phyloP scores from a whole-genome alignment of 2,329 filamentous ascomycete genomes.

The Penicillium oxalicum region DNA sequence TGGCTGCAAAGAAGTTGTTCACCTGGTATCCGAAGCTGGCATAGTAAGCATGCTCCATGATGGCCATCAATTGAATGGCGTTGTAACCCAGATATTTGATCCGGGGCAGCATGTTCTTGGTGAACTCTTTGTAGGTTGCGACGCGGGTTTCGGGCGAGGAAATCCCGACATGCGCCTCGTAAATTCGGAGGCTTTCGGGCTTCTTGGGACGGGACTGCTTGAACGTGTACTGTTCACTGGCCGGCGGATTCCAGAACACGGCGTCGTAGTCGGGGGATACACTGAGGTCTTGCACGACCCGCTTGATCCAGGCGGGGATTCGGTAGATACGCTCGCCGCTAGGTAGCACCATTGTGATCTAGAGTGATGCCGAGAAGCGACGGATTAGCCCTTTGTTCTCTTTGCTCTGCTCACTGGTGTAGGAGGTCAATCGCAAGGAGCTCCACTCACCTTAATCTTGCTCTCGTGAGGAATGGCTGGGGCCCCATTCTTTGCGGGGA shows the following conservation, averaged over 20 bases:
- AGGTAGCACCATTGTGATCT: conserved; percentile 80
- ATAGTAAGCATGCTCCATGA: conserved; percentile 99
- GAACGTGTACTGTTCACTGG: conserved; percentile 70
- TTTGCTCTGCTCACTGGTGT: too few relatives aligned
- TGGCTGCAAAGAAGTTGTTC: conserved; percentile 97
- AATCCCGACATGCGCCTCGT: conserved; percentile 98
- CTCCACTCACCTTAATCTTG: conserved; percentile 73
- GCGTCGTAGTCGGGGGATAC: conserved; percentile 93
- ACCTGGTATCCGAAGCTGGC: conserved; percentile 98
- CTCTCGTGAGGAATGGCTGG: conserved; percentile 85
- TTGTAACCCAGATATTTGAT: conserved; percentile 93
- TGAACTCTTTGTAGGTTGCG: conserved; percentile 96
- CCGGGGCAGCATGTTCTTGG: conserved; percentile 79
- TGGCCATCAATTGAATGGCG: conserved; percentile 94
- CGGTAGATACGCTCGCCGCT: conserved; percentile 77
- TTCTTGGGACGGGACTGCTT: conserved; percentile 77
- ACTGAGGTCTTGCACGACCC: conserved; percentile 85
- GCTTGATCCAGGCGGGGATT: conserved; percentile 93
- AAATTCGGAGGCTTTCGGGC: conserved; percentile 80
- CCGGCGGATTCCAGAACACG: conserved; percentile 91
- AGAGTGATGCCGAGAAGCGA: neutral
- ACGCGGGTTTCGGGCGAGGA: conserved; percentile 85
- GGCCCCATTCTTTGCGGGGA: conserved; percentile 68
- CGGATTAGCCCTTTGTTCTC: neutral
- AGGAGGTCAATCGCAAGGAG: too few relatives aligned